These are phyloP conservation scores for Paramecium bursaria DNA, from an alignment of 73 alveolate genomes.

Conservation along the genomic window DNA sequence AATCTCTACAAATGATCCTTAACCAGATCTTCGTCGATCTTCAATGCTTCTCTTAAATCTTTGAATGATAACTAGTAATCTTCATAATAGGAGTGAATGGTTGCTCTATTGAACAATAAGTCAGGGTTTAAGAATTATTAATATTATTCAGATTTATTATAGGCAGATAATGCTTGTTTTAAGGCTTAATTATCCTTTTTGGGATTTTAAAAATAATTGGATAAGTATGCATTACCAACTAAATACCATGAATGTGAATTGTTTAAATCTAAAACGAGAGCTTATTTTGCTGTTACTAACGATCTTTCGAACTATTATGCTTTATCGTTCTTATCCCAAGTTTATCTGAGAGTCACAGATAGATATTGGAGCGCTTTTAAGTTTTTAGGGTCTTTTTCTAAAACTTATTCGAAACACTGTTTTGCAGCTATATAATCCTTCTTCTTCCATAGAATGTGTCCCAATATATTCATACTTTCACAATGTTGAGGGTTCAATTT, in stretches of 20 bases:
- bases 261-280: slow-evolving; percentile 27
- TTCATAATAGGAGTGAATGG: slow-evolving; percentile 38
- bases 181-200: slow-evolving; percentile 39
- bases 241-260: slow-evolving; percentile 51
- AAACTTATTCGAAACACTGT: slow-evolving; percentile 46
- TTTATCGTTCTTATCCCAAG: slow-evolving; percentile 33
- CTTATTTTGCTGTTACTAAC: slow-evolving; percentile 49
- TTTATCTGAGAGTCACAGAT: slow-evolving; percentile 26
- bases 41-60: not conserved
- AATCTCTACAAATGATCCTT: not conserved
- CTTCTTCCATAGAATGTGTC: slow-evolving; percentile 56
- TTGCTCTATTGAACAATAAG: slow-evolving; percentile 47
- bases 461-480: slow-evolving; percentile 35
- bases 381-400: slow-evolving; percentile 54
- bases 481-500: slow-evolving; percentile 44
- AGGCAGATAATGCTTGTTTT: slow-evolving; percentile 25
- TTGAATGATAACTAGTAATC: slow-evolving; percentile 43
- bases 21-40: slow-evolving; percentile 19
- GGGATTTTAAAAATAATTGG: slow-evolving; percentile 51
- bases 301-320: not conserved
- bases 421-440: slow-evolving; percentile 51
- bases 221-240: slow-evolving; percentile 52
- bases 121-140: slow-evolving; percentile 24
- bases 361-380: slow-evolving; percentile 35
- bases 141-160: slow-evolving; percentile 23